Base-by-base conservation (phyloP, 2,329 filamentous ascomycete species). In the Stachybotrys chlorohalonatus region DNA sequence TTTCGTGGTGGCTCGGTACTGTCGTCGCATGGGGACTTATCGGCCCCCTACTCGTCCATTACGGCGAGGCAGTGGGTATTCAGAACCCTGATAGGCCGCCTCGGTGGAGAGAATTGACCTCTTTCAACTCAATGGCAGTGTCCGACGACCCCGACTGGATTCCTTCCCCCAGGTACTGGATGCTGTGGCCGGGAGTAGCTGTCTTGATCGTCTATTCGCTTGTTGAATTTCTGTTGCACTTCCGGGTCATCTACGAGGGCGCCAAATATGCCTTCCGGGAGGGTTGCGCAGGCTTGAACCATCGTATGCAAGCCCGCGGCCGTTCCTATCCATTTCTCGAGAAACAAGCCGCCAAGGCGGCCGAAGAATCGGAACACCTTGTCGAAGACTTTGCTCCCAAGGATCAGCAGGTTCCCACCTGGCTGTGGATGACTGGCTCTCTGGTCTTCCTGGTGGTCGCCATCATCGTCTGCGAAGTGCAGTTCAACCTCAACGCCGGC, bases 1-100 rank as follows among this genome's bases (percentile, higher is more conserved):
- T 81, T 54, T 84, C 81, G 9, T 82, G 82, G 74, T 79, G 79
- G 56, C 71, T 60, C 13, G 82, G 82, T 16, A 78, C 76, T 15
- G 70, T 84, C 51, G 64, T 81, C 31, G 80, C 80, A 30, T 83
- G 78, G 78, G 49, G 76, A 68, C 7, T 84, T 68, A 80, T 81
- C 53, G 75, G 72, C 6, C 73, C 72, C 50, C 59, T 75, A 1
- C 69, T 74, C 1, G 70, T 70, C 1, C 73, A 80, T 55, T 81
- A 78, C 4, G 81, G 80, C 52, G 80, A 67, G 31, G 75, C 75
- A 13, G 73, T 76, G 1, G 81, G 81, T 66, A 73, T 74, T 45
- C 55, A 55, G 11, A 39, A 52, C 6, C 60, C 58, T 0, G 63
- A 65, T 47, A 59, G 54, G 6, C 56, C 56, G 11, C 55, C 57